Evolutionary conservation across 441 rosid species (phyloP), one percentile per base, ranked within the genome.

Genomic region (Jatropha multifida): DNA sequence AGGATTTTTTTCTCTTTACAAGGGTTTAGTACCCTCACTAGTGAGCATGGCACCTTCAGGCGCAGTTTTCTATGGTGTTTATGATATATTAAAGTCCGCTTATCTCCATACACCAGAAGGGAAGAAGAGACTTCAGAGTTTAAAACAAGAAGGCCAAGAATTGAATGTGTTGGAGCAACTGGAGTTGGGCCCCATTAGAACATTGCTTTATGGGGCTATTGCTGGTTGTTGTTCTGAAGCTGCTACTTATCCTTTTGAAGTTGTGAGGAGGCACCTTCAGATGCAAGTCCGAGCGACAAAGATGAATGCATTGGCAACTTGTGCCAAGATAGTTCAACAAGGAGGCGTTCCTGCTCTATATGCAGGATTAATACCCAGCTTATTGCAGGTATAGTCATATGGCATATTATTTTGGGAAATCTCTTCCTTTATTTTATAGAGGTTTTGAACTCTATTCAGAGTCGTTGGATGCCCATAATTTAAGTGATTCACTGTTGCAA

Each of bases 211-310:
- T 38, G 97, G 98, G 71, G 98, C 98, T 61, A 83, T 92, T 17
- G 91, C 97, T 3, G 97, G 98, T 51, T 95, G 90, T 37, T 94
- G 98, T 78, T 87, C 97, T 41, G 98, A 94, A 86, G 97, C 98
- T 68, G 89, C 93, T 32, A 94, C 97, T 4, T 94, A 94, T 76
- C 97, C 97, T 4, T 92, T 94, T 80, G 98, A 92, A 84, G 97
- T 90, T 59, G 97, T 92, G 79, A 90, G 98, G 83, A 92, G 98
- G 81, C 96, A 84, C 69, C 95, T 94, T 78, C 98, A 94, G 83
- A 83, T 94, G 95, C 97, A 92, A 78, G 87, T 85, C 51, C 88
- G 79, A 46, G 85, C 92, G 1, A 87, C 84, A 5, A 89, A 85
- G 83, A 83, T 91, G 81, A 86, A 87, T 74, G 68, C 95, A 12